Conservation (phyloP, 2,329 filamentous ascomycete species). For the Fusarium oxysporum region DNA sequence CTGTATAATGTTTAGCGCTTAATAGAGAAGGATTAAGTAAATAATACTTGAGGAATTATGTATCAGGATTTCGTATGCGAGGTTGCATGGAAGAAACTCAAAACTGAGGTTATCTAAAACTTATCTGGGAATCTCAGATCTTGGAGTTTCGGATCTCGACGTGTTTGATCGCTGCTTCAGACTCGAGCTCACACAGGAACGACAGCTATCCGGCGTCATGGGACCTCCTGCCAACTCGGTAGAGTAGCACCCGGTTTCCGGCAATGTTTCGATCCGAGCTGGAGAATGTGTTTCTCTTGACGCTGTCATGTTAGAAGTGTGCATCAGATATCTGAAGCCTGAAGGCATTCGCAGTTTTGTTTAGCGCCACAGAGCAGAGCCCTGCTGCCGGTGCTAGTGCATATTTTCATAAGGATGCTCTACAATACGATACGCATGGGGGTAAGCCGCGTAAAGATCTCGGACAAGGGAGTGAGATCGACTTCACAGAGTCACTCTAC, state of each 20-base stretch:
- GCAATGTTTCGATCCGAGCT: conserved; percentile 25
- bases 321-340: conserved; percentile 34
- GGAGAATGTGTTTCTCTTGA: conserved; percentile 30
- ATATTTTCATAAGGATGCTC: conserved; percentile 8
- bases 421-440: conserved; percentile 10
- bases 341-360: conserved; percentile 24
- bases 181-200: conserved; percentile 40
- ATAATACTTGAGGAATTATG: background rate
- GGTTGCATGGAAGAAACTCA: conserved; percentile 6
- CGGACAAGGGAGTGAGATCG: conserved; percentile 29
- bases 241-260: conserved; percentile 26
- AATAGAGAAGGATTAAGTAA: background rate
- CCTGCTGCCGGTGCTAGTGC: conserved; percentile 16
- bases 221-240: conserved; percentile 31
- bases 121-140: conserved; percentile 34
- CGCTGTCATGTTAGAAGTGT: conserved; percentile 27
- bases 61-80: background rate
- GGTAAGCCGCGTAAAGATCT: conserved; percentile 23
- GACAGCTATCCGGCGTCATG: conserved; percentile 38
- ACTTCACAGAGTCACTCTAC: conserved; percentile 10
- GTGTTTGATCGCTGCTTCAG: conserved; percentile 45
- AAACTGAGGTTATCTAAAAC: conserved; percentile 31
- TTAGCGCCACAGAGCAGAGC: conserved; percentile 18
- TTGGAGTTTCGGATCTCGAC: conserved; percentile 33
- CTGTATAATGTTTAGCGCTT: conserved; percentile 11